Evolutionary conservation across 768 basidiomycete genomes (phyloP).

Genomic region (Sporobolomyces pararoseus): DNA sequence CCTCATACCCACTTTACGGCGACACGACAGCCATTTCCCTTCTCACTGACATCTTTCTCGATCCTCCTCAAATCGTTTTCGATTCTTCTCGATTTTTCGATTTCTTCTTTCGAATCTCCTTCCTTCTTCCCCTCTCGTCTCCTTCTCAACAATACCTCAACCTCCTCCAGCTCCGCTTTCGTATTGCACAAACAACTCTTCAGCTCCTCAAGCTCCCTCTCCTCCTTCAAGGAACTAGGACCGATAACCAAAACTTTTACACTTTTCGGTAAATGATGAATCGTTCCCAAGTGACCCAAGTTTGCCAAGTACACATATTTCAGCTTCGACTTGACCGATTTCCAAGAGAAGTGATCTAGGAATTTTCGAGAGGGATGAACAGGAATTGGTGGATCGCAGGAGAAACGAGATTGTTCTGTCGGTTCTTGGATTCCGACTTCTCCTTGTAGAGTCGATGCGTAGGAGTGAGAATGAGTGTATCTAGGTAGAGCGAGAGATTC

Average conservation of each 20-base stretch:
- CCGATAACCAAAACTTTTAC: background rate
- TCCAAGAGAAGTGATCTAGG: background rate
- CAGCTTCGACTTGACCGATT: background rate
- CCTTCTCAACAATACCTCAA: background rate
- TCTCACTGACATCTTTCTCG: too few relatives aligned
- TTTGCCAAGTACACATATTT: background rate
- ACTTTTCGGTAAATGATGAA: background rate
- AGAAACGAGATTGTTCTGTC: background rate
- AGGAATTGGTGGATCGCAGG: background rate
- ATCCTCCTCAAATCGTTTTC: too few relatives aligned
- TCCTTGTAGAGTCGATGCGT: background rate
- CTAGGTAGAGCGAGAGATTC: background rate
- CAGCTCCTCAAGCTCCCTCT: background rate
- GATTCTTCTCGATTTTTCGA: too few relatives aligned
- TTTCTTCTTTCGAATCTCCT: too few relatives aligned
- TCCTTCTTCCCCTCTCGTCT: background rate
- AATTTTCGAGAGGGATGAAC: background rate
- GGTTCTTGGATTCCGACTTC: background rate
- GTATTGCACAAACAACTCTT: background rate
- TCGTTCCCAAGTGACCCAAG: background rate
- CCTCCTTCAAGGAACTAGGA: background rate
- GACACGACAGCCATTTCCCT: too few relatives aligned
- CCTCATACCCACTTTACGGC: too few relatives aligned
- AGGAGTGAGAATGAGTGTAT: background rate
- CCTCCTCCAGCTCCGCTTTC: background rate